Percentiles rank a stretch among this genome's conserved stretches.
Evolutionary conservation across 2,329 filamentous ascomycete genomes (phyloP).

Genomic region (Blastomyces gilchristii): DNA sequence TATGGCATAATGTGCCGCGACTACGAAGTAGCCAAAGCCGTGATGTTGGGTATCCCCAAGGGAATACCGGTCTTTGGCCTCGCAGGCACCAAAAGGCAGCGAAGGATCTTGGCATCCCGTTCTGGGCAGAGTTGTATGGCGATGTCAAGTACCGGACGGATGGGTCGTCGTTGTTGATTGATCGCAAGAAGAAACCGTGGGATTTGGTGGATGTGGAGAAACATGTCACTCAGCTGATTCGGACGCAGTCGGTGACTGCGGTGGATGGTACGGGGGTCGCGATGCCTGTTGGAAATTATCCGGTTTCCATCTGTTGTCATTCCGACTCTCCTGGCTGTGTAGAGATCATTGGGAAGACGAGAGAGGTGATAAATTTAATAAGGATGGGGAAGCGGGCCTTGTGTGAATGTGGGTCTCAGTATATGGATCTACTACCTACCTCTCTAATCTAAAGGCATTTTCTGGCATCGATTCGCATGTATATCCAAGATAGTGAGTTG

Average conservation of each 20-base stretch:
- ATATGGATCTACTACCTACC: too few species aligned
- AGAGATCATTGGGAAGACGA: constrained; percentile 35
- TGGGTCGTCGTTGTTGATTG: constrained; percentile 44
- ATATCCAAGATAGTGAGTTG: not conserved
- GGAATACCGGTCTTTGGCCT: constrained; percentile 46
- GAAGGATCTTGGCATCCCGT: constrained; percentile 43
- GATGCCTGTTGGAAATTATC: constrained; percentile 34
- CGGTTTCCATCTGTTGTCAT: constrained; percentile 38
- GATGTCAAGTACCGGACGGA: constrained; percentile 48
- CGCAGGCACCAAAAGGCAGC: constrained; percentile 44
- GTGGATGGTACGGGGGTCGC: constrained; percentile 32
- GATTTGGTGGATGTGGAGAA: constrained; percentile 31
- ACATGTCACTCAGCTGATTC: constrained; percentile 35
- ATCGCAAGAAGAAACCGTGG: constrained; percentile 49
- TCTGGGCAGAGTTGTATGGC: constrained; percentile 46
- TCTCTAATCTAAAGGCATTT: not conserved
- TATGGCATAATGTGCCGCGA: constrained; percentile 49
- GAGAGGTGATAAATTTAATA: constrained; percentile 36
- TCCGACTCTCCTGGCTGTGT: constrained; percentile 39
- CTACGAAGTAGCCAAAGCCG: constrained; percentile 42
- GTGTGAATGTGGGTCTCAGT: not conserved
- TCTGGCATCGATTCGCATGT: not conserved
- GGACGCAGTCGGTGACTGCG: constrained; percentile 33
- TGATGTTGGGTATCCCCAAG: constrained; percentile 44
- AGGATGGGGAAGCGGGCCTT: constrained; percentile 14